These are phyloP conservation scores for Malbranchea zuffiana DNA, from an alignment of 2,329 filamentous ascomycete genomes.

Conservation along the genomic window DNA sequence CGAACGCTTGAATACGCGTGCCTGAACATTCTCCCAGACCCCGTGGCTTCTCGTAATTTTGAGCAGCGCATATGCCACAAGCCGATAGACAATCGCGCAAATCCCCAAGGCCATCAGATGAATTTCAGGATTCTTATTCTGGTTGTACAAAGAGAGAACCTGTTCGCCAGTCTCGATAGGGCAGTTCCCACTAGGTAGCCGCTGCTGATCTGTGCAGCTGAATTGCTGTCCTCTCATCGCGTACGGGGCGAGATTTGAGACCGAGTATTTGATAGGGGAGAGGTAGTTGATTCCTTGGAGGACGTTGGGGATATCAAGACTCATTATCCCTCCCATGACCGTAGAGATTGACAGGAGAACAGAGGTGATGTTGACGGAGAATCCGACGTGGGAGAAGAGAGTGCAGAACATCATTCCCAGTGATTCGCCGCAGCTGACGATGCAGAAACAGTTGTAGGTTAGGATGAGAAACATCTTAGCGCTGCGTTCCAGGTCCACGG, in stretches of 20 bases:
- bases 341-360: slow-evolving; percentile 60
- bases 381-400: slow-evolving; percentile 61
- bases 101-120: slow-evolving; percentile 54
- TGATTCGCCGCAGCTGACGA: slow-evolving; percentile 64
- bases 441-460: slow-evolving; percentile 59
- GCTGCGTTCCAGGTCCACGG: slow-evolving; percentile 53
- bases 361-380: slow-evolving; percentile 62
- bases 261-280: slow-evolving; percentile 57
- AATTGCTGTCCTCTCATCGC: slow-evolving; percentile 52
- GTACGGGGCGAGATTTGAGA: slow-evolving; percentile 56
- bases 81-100: slow-evolving; percentile 53
- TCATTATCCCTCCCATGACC: slow-evolving; percentile 60
- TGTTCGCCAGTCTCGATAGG: slow-evolving; percentile 56
- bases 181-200: slow-evolving; percentile 50
- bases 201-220: slow-evolving; percentile 51
- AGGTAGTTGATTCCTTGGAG: slow-evolving; percentile 61
- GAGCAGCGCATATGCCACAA: slow-evolving; percentile 38
- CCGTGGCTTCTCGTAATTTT: slow-evolving; percentile 17
- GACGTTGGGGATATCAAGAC: slow-evolving; percentile 55
- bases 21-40: slow-evolving; percentile 10
- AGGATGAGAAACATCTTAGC: slow-evolving; percentile 55
- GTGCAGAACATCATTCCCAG: slow-evolving; percentile 74
- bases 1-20: background rate
- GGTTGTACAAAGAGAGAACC: slow-evolving; percentile 55
- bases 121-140: slow-evolving; percentile 50